Conservation (phyloP, 345 rosid genomes). For the Alliaria petiolata region DNA sequence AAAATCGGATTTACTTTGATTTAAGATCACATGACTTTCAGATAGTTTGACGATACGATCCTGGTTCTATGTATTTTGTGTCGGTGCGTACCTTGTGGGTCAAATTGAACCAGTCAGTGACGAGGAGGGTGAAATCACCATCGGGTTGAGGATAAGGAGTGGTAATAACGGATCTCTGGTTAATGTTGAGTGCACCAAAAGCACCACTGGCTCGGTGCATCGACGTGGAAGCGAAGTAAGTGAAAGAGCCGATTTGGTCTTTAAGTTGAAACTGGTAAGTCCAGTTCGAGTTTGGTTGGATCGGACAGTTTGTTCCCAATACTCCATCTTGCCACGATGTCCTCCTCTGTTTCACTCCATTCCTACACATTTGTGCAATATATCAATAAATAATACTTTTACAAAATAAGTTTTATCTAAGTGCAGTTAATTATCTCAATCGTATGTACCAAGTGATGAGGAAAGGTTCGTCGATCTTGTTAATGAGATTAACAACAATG, state of each 20-base stretch:
- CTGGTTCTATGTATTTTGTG: not conserved
- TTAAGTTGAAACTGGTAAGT: constrained; percentile 77
- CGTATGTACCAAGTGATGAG: constrained; percentile 65
- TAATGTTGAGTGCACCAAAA: constrained; percentile 54
- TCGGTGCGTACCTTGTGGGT: constrained; percentile 48
- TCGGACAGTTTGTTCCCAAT: constrained; percentile 86
- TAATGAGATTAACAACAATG: constrained; percentile 61
- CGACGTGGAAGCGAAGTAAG: constrained; percentile 63
- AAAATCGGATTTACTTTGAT: too few species aligned
- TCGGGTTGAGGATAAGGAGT: constrained; percentile 49
- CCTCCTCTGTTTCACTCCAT: constrained; percentile 67
- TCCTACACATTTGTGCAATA: constrained; percentile 40
- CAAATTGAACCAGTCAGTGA: constrained; percentile 61
- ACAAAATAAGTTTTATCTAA: not conserved
- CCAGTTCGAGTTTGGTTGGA: constrained; percentile 69
- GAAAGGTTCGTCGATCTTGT: constrained; percentile 69
- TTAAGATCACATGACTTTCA: too few species aligned
- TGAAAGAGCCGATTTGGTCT: constrained; percentile 74
- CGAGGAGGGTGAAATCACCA: constrained; percentile 63
- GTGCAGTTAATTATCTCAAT: not conserved
- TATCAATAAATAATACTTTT: not conserved
- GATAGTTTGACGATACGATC: too few species aligned
- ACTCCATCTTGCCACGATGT: constrained; percentile 89
- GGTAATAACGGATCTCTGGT: constrained; percentile 51
- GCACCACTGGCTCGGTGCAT: constrained; percentile 77